Evolutionary conservation across 2,329 filamentous ascomycete genomes (phyloP), one percentile per base, ranked within the genome.

Genomic region (Fusarium mundagurra): DNA sequence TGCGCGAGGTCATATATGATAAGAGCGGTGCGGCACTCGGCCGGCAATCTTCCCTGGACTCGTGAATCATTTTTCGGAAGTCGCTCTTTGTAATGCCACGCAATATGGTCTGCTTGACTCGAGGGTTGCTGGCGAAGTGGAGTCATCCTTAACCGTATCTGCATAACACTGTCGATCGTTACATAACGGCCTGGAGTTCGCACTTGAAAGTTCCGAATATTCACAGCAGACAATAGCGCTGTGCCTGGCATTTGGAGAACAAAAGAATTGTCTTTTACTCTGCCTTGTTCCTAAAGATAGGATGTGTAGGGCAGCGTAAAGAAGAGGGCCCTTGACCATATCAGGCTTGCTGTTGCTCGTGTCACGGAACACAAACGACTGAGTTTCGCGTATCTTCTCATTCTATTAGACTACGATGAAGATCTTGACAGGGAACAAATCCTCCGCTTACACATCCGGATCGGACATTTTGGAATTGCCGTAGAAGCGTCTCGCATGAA

Each of bases 21-120:
- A 63, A 34, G 34, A 43, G 57, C 33, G 27, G 34, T 31, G 41
- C 71, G 71, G 69, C 29, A 61, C 65, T 73, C 71, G 71, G 71
- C 44, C 65, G 65, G 69, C 51, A 50, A 16, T 59, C 39, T 29
- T 55, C 24, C 34, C 58, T 69, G 51, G 22, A 29, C 33, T 44
- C 18, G 38, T 47, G 18, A n/a, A 43, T 6, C 17, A 41, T 18
- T 48, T 20, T 22, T 61, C 64, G 69, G 67, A 45, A 48, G 41
- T 72, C 69, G 69, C 63, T 31, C 34, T 57, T 45, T 29, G 11
- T 5, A 41, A 38, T 44, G 55, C 60, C 33, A 44, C 18, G n/a
- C 47, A 45, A 48, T 60, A 33, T 43, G 41, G 45, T 69, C 45
- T 53, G 39, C 43, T 54, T 71, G 43, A 63, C 44, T 51, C 18